A percentile compares a stretch with the other conserved stretches of the same genome.
Evolutionary conservation across 768 basidiomycete species (phyloP).

Genomic region (Tylopilus vinaceipallidus): DNA sequence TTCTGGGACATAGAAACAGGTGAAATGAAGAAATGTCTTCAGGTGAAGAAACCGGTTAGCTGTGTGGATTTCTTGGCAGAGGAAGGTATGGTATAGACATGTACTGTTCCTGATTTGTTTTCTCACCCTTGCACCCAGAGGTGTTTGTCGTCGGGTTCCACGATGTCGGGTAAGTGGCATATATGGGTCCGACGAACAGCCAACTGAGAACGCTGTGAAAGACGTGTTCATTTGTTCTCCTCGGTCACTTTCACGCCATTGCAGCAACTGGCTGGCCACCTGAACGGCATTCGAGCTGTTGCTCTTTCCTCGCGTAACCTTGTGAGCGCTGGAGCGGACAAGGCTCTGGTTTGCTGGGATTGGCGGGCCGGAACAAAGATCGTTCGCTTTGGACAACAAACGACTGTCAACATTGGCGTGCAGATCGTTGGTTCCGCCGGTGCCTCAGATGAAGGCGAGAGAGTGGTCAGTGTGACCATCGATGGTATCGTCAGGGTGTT

Average conservation of each 20-base stretch:
- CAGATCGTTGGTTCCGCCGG: slow-evolving; percentile 64
- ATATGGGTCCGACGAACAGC: neutral
- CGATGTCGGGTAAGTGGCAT: slow-evolving; percentile 70
- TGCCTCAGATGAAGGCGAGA: slow-evolving; percentile 58
- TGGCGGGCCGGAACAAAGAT: slow-evolving; percentile 89
- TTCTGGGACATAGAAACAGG: slow-evolving; percentile 84
- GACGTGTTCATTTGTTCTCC: slow-evolving; percentile 86
- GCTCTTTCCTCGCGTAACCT: slow-evolving; percentile 82
- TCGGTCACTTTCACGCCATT: slow-evolving; percentile 81
- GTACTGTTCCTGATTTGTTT: neutral
- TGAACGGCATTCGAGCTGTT: slow-evolving; percentile 88
- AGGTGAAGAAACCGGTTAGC: slow-evolving; percentile 87
- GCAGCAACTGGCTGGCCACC: slow-evolving; percentile 80
- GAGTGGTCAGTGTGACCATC: slow-evolving; percentile 88
- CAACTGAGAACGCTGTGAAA: slow-evolving; percentile 27
- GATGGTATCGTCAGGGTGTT: slow-evolving; percentile 90
- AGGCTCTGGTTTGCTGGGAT: slow-evolving; percentile 83
- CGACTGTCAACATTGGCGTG: slow-evolving; percentile 87
- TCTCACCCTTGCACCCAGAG: slow-evolving; percentile 43
- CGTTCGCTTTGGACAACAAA: slow-evolving; percentile 89
- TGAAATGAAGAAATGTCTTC: slow-evolving; percentile 69
- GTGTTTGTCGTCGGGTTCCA: slow-evolving; percentile 93
- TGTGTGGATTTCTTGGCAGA: slow-evolving; percentile 85
- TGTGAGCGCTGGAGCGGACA: slow-evolving; percentile 77
- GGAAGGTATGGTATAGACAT: slow-evolving; percentile 51